Percentiles rank a stretch among this genome's conserved stretches.
These are phyloP conservation scores for Lactifluus hygrophoroides DNA, from an alignment of 768 basidiomycete genomes.

Conservation along the genomic window DNA sequence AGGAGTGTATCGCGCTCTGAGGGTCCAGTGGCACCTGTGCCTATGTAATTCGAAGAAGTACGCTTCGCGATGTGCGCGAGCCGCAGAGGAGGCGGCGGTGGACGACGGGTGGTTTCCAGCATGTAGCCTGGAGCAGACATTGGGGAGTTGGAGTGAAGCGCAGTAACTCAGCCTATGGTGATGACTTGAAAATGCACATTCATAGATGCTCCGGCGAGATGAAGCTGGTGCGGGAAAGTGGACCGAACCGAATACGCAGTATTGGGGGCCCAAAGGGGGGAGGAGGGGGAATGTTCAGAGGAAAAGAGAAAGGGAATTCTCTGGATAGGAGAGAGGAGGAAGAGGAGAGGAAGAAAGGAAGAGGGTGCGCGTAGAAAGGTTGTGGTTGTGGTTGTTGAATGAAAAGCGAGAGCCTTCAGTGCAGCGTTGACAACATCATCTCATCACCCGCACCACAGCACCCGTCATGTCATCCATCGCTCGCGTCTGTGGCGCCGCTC, in stretches of 20 bases:
- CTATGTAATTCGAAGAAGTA: constrained; percentile 3
- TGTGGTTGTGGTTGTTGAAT: neutral
- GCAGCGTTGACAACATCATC: neutral
- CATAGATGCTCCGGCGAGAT: constrained; percentile 6
- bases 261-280: neutral
- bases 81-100: constrained; percentile 21
- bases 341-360: neutral
- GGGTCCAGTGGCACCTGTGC: neutral
- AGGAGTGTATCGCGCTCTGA: constrained; percentile 21
- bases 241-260: constrained; percentile 10
- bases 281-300: neutral
- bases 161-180: neutral
- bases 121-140: constrained; percentile 19
- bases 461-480: constrained; percentile 5
- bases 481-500: constrained; percentile 11
- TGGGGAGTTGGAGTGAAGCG: neutral
- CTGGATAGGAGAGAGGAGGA: neutral
- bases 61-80: constrained; percentile 13
- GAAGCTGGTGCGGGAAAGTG: neutral
- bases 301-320: neutral
- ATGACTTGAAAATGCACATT: neutral
- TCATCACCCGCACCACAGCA: too few relatives aligned
- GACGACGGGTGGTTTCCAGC: constrained; percentile 17
- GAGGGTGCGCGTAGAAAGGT: constrained; percentile 1
- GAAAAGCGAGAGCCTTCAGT: neutral